Percentiles rank a stretch among this genome's conserved stretches.
These are phyloP conservation scores for Lactarius pseudohatsudake DNA, from an alignment of 768 basidiomycete species.

Conservation along the genomic window DNA sequence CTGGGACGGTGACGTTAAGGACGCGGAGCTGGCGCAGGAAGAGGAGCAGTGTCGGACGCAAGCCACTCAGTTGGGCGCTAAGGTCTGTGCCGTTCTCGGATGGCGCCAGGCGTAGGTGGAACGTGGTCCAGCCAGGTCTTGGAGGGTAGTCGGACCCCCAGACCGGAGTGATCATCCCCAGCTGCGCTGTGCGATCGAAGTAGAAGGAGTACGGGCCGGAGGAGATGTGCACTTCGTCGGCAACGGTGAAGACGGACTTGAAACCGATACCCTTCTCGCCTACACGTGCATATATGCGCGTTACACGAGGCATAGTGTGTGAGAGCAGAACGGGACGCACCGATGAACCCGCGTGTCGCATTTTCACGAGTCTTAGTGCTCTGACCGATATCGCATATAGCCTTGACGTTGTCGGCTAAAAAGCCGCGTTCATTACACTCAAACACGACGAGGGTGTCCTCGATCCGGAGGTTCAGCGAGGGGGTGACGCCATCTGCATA, in stretches of 20 bases:
- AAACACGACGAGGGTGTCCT: constrained; percentile 21
- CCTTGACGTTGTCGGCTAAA: constrained; percentile 28
- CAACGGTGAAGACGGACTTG: constrained; percentile 36
- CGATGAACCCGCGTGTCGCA: constrained; percentile 24
- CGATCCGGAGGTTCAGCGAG: constrained; percentile 24
- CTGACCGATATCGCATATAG: constrained; percentile 33
- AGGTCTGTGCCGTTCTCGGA: constrained; percentile 22
- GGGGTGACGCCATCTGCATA: constrained; percentile 25
- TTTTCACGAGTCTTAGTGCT: constrained; percentile 32
- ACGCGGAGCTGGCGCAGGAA: constrained; percentile 31
- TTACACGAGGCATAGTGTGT: background rate
- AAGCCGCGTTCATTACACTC: constrained; percentile 34
- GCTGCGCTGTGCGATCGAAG: constrained; percentile 24
- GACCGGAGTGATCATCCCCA: constrained; percentile 35
- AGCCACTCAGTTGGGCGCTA: constrained; percentile 20
- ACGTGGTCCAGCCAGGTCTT: constrained; percentile 31
- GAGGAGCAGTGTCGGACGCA: constrained; percentile 32
- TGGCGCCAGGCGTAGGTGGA: constrained; percentile 27
- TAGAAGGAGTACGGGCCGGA: constrained; percentile 31
- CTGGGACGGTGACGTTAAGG: constrained; percentile 21
- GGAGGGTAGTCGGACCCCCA: constrained; percentile 6
- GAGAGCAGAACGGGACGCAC: background rate
- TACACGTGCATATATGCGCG: constrained; percentile 17
- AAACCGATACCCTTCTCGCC: constrained; percentile 37
- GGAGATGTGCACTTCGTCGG: constrained; percentile 30